Evolutionary conservation across 495 filamentous ascomycete species (phyloP).

Genomic region (Aspergillus conjunctus): DNA sequence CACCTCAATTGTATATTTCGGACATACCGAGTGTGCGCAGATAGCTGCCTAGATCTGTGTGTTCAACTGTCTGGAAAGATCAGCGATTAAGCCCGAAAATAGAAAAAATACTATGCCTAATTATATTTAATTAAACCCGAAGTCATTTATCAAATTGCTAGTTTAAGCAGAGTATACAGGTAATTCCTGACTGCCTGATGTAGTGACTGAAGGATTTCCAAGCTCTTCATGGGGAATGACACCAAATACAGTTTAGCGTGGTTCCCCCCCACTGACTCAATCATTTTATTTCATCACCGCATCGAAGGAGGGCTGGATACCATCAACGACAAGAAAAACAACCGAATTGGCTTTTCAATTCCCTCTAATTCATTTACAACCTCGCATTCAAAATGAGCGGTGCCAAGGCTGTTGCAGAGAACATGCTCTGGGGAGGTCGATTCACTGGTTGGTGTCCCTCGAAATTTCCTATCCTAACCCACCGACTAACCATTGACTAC

Average conservation of each 20-base stretch:
- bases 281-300: constrained; percentile 17
- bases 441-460: constrained; percentile 64
- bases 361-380: constrained; percentile 13
- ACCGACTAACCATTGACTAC: constrained; percentile 20
- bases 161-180: too few relatives aligned
- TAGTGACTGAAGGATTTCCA: too few relatives aligned
- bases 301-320: background rate
- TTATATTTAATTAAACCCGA: too few relatives aligned
- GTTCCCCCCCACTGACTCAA: constrained; percentile 6
- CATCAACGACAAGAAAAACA: constrained; percentile 5
- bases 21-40: too few relatives aligned
- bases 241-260: constrained; percentile 16
- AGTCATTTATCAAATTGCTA: too few relatives aligned
- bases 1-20: too few relatives aligned
- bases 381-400: constrained; percentile 41
- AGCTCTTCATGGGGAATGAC: too few relatives aligned
- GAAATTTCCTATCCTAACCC: background rate
- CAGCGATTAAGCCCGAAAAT: too few relatives aligned
- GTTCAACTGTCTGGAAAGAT: too few relatives aligned
- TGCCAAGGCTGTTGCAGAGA: constrained; percentile 49
- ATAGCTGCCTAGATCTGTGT: too few relatives aligned
- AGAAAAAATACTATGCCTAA: too few relatives aligned
- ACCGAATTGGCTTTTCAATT: constrained; percentile 10
- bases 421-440: constrained; percentile 81
- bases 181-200: too few relatives aligned